Evolutionary conservation across 2,329 filamentous ascomycete species (phyloP), one percentile per base, ranked within the genome.

Genomic region (Claviceps sp.): DNA sequence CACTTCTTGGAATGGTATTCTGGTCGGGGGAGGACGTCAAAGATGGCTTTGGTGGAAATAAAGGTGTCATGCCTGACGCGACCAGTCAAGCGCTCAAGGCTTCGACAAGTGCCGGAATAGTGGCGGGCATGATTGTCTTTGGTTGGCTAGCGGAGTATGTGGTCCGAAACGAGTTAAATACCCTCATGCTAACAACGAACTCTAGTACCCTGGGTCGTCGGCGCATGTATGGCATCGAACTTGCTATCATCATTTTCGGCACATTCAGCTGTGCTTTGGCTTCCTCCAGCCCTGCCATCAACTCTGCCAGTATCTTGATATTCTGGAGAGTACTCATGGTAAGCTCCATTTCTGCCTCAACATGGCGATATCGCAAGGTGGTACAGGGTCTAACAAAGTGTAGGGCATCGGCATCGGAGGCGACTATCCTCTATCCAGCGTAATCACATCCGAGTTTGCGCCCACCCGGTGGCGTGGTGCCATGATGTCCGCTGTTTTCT

Each of bases 401-500:
- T 40, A 72, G 70, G 85, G 85, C 38, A 74, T 88, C 54, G 85
- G 85, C 34, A 87, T 89, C 49, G 86, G 87, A 57, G 87, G 86
- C 55, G 87, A 93, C 62, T 93, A 93, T 64, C 88, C 88, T 2
- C 72, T 93, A 6, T 85, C 80, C 46, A 84, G 84, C 0, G 84
- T 93, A 50, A 90, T 90, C 57, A 91, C 86, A 5, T 85, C 86
- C 11, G 87, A 93, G 74, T 91, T 91, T 63, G 85, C 86, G 8
- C 88, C 85, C 2, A 91, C 86, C 13, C 80, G 84, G 60, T 89
- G 85, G 81, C 77, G 87, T 60, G 87, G 86, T 55, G 85, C 82
- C 53, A 91, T 93, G 84, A 86, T 93, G 73, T 85, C 82, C 11
- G 77, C 84, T 16, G 86, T 91, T 48, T 93, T 93, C 62, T 85